Evolutionary conservation across 768 basidiomycete species (phyloP).

Genomic region (Scleroderma bovista): DNA sequence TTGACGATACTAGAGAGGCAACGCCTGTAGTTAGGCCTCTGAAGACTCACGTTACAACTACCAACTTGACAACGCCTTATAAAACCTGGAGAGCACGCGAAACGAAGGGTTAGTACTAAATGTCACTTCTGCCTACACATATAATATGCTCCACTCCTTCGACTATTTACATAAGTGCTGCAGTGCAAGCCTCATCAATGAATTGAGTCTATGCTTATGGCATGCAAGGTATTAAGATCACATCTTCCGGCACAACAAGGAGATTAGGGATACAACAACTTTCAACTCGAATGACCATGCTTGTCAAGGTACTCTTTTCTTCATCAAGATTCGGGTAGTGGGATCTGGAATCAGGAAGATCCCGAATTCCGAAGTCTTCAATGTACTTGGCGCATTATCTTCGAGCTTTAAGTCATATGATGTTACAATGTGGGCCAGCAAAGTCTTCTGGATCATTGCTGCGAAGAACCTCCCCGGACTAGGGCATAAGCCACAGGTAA

Average conservation of each 20-base stretch:
- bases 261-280: background rate
- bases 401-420: conserved; percentile 42
- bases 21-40: background rate
- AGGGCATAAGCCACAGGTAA: background rate
- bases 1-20: background rate
- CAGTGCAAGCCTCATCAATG: too few species aligned
- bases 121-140: background rate
- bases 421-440: conserved; percentile 32
- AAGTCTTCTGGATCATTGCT: conserved; percentile 32
- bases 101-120: background rate
- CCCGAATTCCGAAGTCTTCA: background rate
- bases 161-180: too few species aligned
- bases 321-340: background rate
- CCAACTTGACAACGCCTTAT: background rate
- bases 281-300: background rate
- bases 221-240: too few species aligned
- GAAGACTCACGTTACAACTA: background rate
- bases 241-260: background rate
- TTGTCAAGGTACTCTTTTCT: background rate
- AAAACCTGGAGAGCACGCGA: background rate
- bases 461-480: conserved; percentile 38
- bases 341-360: background rate
- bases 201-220: too few species aligned
- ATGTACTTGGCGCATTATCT: conserved; percentile 36
- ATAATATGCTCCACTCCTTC: background rate